Conservation (phyloP, 352 stramenopile species). For the Globisporangium nunn region DNA sequence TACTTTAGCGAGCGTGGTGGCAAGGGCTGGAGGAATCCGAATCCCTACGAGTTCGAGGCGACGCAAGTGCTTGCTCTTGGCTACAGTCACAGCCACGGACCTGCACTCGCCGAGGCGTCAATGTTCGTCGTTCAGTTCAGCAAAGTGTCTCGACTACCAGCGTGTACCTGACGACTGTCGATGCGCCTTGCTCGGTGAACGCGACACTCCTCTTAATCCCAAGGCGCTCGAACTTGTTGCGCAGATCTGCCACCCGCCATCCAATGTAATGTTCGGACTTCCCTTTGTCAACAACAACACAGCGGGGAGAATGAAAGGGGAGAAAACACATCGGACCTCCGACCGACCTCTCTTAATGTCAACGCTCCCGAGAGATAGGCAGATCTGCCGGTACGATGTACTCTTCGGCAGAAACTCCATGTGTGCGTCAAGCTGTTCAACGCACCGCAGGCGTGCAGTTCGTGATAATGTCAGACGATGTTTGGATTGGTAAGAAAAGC, state of each 20-base stretch:
- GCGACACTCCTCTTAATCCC: slow-evolving; percentile 36
- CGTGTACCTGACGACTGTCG: slow-evolving; percentile 25
- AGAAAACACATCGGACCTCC: no score
- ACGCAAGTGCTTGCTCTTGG: slow-evolving; percentile 21
- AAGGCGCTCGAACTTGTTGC: slow-evolving; percentile 57
- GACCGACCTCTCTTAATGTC: slow-evolving; percentile 39
- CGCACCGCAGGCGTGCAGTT: neutral
- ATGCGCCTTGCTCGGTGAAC: slow-evolving; percentile 27
- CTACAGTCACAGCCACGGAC: slow-evolving; percentile 20
- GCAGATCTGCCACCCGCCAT: slow-evolving; percentile 23
- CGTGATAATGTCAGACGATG: neutral
- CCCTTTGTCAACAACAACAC: neutral
- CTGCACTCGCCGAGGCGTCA: neutral
- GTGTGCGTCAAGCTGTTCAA: slow-evolving; percentile 32
- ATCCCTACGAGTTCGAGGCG: slow-evolving; percentile 33
- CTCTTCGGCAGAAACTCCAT: slow-evolving; percentile 40
- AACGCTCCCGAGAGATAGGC: slow-evolving; percentile 40
- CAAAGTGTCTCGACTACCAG: neutral
- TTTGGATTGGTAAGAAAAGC: neutral
- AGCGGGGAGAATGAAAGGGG: no score
- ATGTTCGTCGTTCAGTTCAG: no score
- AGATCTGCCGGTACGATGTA: slow-evolving; percentile 27
- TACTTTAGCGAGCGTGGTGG: slow-evolving; percentile 27
- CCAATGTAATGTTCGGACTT: no score
- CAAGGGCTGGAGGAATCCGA: slow-evolving; percentile 14